phyloP scores from a whole-genome alignment of 345 rosid species.

The Boechera stricta region DNA sequence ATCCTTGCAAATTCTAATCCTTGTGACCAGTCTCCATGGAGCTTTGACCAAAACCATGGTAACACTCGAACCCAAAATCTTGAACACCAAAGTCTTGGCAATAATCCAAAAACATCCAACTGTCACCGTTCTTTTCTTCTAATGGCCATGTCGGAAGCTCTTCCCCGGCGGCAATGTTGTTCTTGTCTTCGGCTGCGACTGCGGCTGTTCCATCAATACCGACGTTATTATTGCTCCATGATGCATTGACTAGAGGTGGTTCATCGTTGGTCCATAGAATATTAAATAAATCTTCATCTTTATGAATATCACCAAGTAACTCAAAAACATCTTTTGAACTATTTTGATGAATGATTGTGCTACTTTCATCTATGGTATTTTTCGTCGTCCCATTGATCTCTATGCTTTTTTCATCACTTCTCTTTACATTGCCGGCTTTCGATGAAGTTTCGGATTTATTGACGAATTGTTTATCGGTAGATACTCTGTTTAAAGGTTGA shows the following conservation, averaged over 20 bases:
- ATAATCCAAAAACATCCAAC: conserved; percentile 39
- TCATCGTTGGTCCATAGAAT: conserved; percentile 63
- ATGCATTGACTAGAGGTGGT: conserved; percentile 35
- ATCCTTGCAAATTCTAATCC: not conserved
- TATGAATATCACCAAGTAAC: conserved; percentile 55
- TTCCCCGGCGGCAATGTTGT: not conserved
- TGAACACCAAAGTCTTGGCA: conserved; percentile 83
- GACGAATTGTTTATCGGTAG: not conserved
- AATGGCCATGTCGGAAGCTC: conserved; percentile 32
- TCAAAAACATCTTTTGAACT: conserved; percentile 27
- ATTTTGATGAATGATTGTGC: conserved; percentile 24
- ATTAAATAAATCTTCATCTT: conserved; percentile 59
- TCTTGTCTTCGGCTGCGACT: not conserved
- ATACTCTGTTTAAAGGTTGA: conserved; percentile 35
- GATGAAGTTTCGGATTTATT: conserved; percentile 1
- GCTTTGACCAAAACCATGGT: conserved; percentile 34
- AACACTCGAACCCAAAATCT: conserved; percentile 66
- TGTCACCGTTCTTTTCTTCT: conserved; percentile 33
- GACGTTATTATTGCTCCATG: conserved; percentile 32
- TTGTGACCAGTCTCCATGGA: conserved; percentile 12
- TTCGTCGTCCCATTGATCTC: conserved; percentile 1
- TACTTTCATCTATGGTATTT: conserved; percentile 28
- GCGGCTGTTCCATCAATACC: not conserved
- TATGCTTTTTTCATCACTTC: not conserved
- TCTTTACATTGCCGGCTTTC: not conserved